Evolutionary conservation across 2,329 filamentous ascomycete genomes (phyloP).

Genomic region (Colletotrichum eremochloae): DNA sequence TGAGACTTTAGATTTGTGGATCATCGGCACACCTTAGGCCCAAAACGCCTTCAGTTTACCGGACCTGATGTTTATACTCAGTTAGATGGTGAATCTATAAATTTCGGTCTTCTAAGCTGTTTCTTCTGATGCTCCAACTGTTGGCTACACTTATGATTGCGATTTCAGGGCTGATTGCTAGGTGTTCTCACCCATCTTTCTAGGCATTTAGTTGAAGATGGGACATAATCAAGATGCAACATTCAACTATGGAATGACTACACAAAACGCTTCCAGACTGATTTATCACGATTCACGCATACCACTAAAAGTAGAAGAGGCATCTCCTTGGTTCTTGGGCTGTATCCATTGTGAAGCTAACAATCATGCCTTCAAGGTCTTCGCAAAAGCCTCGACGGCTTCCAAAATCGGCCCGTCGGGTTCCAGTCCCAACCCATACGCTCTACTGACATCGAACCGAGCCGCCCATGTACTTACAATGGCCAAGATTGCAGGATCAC

Average conservation of each 20-base stretch:
- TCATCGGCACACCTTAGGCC: too few relatives aligned
- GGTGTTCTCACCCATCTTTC: background rate
- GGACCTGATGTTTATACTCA: background rate
- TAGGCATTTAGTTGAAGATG: background rate
- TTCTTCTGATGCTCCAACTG: too few relatives aligned
- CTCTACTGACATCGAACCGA: slow-evolving; percentile 64
- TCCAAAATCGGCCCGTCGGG: slow-evolving; percentile 52
- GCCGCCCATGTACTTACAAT: slow-evolving; percentile 69
- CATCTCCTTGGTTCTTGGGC: background rate
- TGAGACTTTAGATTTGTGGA: background rate
- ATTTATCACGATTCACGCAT: background rate
- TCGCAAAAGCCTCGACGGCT: slow-evolving; percentile 31
- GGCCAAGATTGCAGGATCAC: slow-evolving; percentile 59
- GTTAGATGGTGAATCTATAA: background rate
- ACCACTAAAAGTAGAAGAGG: background rate
- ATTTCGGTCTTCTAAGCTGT: background rate
- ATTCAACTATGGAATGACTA: background rate
- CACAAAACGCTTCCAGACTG: background rate
- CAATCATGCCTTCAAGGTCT: slow-evolving; percentile 23
- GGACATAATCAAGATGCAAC: background rate
- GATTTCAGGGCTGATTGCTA: background rate
- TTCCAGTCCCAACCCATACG: slow-evolving; percentile 65
- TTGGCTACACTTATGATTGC: background rate
- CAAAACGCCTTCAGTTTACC: background rate
- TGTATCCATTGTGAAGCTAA: background rate